A percentile compares a stretch with the other conserved stretches of the same genome.
Conservation (phyloP, 2,329 filamentous ascomycete species). For the Teratosphaeria epicoccoides region DNA sequence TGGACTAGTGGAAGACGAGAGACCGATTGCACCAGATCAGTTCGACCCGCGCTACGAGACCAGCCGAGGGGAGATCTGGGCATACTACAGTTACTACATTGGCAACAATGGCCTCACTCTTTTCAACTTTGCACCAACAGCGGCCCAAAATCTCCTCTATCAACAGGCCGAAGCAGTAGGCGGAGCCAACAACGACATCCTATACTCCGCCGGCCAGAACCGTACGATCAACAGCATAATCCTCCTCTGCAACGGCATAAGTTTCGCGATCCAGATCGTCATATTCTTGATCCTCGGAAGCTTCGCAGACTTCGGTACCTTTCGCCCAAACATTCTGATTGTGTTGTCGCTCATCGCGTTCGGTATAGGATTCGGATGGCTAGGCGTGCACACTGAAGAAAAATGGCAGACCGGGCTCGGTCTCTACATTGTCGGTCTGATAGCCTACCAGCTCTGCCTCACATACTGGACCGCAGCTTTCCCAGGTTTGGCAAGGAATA, state of each 20-base stretch:
- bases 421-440: slow-evolving; percentile 56
- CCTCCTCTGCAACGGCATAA: slow-evolving; percentile 55
- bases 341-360: slow-evolving; percentile 51
- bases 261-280: slow-evolving; percentile 55
- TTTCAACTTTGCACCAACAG: slow-evolving; percentile 56
- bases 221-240: slow-evolving; percentile 57
- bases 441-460: slow-evolving; percentile 55
- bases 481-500: slow-evolving; percentile 47
- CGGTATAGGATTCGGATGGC: slow-evolving; percentile 55
- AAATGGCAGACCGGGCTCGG: slow-evolving; percentile 52
- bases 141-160: slow-evolving; percentile 53
- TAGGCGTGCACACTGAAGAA: slow-evolving; percentile 50
- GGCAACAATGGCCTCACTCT: slow-evolving; percentile 53
- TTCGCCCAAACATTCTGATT: slow-evolving; percentile 53
- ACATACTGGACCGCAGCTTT: slow-evolving; percentile 62
- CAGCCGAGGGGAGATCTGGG: slow-evolving; percentile 42
- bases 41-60: slow-evolving; percentile 45
- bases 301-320: slow-evolving; percentile 54
- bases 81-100: slow-evolving; percentile 46
- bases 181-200: slow-evolving; percentile 34
- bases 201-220: slow-evolving; percentile 46
- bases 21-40: slow-evolving; percentile 43
- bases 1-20: slow-evolving; percentile 20
- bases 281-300: slow-evolving; percentile 43
- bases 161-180: slow-evolving; percentile 43